These are phyloP conservation scores for Starmerella bombicola DNA, from an alignment of 805 yeast genomes.

Conservation along the genomic window DNA sequence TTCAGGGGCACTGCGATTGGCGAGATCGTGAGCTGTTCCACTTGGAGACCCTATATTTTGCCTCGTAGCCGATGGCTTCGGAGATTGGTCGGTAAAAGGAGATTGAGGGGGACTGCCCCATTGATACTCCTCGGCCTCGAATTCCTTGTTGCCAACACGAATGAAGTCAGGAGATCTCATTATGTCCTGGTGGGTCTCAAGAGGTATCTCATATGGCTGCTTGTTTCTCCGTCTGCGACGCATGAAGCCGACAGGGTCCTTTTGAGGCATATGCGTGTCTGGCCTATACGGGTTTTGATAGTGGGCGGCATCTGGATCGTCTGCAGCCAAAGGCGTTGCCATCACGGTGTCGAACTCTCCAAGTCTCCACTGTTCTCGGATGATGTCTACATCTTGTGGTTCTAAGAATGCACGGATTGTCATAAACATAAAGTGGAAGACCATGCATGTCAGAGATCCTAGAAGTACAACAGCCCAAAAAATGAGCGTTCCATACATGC, in stretches of 20 bases:
- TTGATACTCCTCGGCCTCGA: constrained; percentile 17
- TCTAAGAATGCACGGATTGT: constrained; percentile 39
- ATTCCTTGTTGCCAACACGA: constrained; percentile 15
- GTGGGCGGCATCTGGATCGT: constrained; percentile 25
- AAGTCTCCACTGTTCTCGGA: constrained; percentile 45
- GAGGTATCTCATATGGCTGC: constrained; percentile 19
- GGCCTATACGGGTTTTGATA: constrained; percentile 25
- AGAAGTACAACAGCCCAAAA: constrained; percentile 57
- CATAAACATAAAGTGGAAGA: constrained; percentile 52
- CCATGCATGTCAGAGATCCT: constrained; percentile 42
- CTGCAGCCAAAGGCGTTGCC: constrained; percentile 25
- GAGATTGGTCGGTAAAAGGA: constrained; percentile 2
- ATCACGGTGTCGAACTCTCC: constrained; percentile 38
- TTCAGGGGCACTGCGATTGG: constrained; percentile 9
- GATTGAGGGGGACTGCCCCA: constrained; percentile 15
- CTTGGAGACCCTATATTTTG: background rate
- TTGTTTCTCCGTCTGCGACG: constrained; percentile 12
- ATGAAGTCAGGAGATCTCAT: constrained; percentile 22
- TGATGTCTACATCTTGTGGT: constrained; percentile 59
- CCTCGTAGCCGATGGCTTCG: background rate
- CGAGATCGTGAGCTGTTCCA: constrained; percentile 16
- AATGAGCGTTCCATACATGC: constrained; percentile 45
- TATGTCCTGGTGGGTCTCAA: constrained; percentile 18
- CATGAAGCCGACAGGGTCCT: constrained; percentile 8
- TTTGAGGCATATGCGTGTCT: constrained; percentile 9